phyloP scores from a whole-genome alignment of 208 protist species.

The Leishmania braziliensis region DNA sequence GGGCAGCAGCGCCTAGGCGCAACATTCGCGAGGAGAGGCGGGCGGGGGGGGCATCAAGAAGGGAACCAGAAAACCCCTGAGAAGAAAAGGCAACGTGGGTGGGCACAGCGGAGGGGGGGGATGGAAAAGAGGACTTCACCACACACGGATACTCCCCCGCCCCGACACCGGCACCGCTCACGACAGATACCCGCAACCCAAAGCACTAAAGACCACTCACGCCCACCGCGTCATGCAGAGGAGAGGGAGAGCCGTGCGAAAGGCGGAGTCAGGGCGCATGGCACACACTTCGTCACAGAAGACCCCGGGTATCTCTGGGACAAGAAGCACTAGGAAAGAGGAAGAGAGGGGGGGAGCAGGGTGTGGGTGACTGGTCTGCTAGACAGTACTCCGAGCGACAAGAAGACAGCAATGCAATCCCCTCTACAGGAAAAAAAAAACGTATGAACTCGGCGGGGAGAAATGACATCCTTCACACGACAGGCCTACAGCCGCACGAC shows the following conservation, averaged over 20 bases:
- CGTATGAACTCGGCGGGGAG: neutral
- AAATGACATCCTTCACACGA: neutral
- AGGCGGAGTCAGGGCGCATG: no score
- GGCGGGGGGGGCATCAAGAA: no score
- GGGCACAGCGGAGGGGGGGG: neutral
- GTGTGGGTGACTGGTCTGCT: neutral
- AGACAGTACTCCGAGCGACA: neutral
- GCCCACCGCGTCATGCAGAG: neutral
- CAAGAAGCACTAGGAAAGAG: neutral
- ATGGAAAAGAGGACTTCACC: neutral
- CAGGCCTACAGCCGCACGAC: neutral
- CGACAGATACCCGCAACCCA: neutral
- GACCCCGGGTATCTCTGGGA: no score
- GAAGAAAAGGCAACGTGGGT: no score
- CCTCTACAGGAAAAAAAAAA: neutral
- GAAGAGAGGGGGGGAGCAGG: neutral
- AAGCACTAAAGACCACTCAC: neutral
- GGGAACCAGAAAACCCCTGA: no score
- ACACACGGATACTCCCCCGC: neutral
- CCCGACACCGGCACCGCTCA: neutral
- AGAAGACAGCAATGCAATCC: neutral
- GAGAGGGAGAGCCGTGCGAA: neutral
- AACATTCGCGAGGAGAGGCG: no score
- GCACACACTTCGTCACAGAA: no score
- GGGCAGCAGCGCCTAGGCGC: no score